phyloP scores from a whole-genome alignment of 1,284 basidiomycete species.

The Chalciporus sp. region DNA sequence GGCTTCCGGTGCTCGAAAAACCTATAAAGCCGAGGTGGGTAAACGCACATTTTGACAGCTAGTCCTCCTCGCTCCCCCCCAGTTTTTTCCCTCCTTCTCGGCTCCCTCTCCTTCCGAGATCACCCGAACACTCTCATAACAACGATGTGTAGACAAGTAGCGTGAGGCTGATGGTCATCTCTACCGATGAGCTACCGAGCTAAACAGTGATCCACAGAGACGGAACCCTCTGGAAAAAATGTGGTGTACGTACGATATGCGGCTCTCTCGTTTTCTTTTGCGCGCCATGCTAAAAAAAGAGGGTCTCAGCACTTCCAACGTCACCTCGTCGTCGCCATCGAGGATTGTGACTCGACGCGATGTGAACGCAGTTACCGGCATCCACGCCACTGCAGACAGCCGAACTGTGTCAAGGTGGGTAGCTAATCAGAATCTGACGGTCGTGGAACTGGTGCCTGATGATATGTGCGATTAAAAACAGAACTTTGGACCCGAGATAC shows the following conservation, averaged over 20 bases:
- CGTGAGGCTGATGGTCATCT: slow-evolving; percentile 41
- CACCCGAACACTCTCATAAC: background rate
- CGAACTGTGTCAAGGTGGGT: slow-evolving; percentile 55
- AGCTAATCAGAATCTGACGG: slow-evolving; percentile 4
- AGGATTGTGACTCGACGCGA: slow-evolving; percentile 61
- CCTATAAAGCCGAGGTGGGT: slow-evolving; percentile 31
- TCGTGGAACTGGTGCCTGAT: slow-evolving; percentile 16
- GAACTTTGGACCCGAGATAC: slow-evolving; percentile 57
- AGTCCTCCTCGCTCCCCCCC: slow-evolving; percentile 13
- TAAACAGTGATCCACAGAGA: slow-evolving; percentile 45
- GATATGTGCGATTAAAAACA: slow-evolving; percentile 25
- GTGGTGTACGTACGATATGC: slow-evolving; percentile 59
- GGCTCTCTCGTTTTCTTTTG: slow-evolving; percentile 8
- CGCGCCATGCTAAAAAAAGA: slow-evolving; percentile 6
- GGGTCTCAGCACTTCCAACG: slow-evolving; percentile 67
- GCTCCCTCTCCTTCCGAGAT: slow-evolving; percentile 1
- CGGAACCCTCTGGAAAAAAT: slow-evolving; percentile 70
- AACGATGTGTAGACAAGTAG: slow-evolving; percentile 57
- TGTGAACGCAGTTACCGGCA: slow-evolving; percentile 69
- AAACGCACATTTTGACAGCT: background rate
- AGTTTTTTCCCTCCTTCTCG: slow-evolving; percentile 10
- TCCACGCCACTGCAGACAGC: slow-evolving; percentile 52
- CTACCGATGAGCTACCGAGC: background rate
- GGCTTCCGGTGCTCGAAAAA: slow-evolving; percentile 22
- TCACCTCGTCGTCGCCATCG: slow-evolving; percentile 65